Evolutionary conservation across 805 yeast genomes (phyloP).

Genomic region (Maudiozyma saulgeensis): DNA sequence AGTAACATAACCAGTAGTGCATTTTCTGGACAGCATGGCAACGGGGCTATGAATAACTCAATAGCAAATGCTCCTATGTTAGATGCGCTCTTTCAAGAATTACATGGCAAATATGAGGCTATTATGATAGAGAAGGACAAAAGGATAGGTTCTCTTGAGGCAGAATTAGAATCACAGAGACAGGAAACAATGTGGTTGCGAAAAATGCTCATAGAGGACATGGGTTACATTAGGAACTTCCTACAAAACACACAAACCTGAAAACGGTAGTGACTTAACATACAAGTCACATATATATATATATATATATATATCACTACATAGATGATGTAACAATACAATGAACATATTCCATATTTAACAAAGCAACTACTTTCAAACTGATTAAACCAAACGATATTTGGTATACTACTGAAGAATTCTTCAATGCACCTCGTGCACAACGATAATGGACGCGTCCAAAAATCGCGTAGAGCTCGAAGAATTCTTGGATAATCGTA

Average conservation of each 20-base stretch:
- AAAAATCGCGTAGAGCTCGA: background rate
- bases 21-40: background rate
- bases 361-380: background rate
- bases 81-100: constrained; percentile 3
- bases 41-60: background rate
- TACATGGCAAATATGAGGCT: constrained; percentile 8
- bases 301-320: background rate
- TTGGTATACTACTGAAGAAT: too few relatives aligned
- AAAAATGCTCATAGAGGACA: constrained; percentile 19
- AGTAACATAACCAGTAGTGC: background rate
- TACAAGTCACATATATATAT: background rate
- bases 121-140: constrained; percentile 15
- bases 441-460: background rate
- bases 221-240: constrained; percentile 16
- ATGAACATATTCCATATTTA: background rate
- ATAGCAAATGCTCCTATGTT: background rate
- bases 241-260: constrained; percentile 7
- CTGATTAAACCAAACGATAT: background rate
- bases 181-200: constrained; percentile 18
- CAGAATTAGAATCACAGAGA: constrained; percentile 15
- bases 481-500: background rate
- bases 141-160: constrained; percentile 12
- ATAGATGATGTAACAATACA: background rate
- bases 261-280: background rate
- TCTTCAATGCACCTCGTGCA: background rate